phyloP scores from a whole-genome alignment of 345 rosid species.

The Populus ilicifolia region DNA sequence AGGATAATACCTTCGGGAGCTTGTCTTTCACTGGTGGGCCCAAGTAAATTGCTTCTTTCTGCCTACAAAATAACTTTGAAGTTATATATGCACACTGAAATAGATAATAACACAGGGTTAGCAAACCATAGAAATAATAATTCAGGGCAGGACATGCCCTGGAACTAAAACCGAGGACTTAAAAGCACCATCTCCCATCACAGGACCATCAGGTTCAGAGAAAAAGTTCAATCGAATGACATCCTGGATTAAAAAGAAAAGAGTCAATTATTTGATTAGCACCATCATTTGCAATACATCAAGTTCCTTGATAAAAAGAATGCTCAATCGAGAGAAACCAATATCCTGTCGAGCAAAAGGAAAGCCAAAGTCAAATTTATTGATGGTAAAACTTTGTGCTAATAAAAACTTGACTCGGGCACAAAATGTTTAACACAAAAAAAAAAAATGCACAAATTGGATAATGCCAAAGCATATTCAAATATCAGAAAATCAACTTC shows the following conservation, averaged over 20 bases:
- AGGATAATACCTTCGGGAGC: conserved; percentile 58
- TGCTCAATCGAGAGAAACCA: neutral
- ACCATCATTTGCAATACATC: neutral
- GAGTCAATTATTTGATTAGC: neutral
- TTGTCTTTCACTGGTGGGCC: conserved; percentile 78
- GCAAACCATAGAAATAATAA: conserved; percentile 17
- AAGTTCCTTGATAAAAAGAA: neutral
- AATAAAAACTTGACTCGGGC: too few relatives aligned
- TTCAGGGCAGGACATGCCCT: conserved; percentile 49
- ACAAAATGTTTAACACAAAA: too few relatives aligned
- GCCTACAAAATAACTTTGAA: conserved; percentile 41
- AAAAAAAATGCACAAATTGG: too few relatives aligned
- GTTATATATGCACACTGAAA: conserved; percentile 15
- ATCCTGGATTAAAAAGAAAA: conserved; percentile 42
- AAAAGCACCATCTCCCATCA: conserved; percentile 83
- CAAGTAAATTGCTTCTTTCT: conserved; percentile 82
- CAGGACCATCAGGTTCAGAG: conserved; percentile 93
- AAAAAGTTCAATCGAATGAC: conserved; percentile 59
- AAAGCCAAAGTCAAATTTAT: neutral
- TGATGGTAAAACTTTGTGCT: neutral
- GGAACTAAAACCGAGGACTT: conserved; percentile 76
- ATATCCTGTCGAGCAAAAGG: neutral
- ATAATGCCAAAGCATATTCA: neutral
- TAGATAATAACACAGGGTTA: neutral
- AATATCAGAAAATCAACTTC: neutral